These are phyloP conservation scores for Theileria parva DNA, from an alignment of 169 alveolate species.

Conservation along the genomic window DNA sequence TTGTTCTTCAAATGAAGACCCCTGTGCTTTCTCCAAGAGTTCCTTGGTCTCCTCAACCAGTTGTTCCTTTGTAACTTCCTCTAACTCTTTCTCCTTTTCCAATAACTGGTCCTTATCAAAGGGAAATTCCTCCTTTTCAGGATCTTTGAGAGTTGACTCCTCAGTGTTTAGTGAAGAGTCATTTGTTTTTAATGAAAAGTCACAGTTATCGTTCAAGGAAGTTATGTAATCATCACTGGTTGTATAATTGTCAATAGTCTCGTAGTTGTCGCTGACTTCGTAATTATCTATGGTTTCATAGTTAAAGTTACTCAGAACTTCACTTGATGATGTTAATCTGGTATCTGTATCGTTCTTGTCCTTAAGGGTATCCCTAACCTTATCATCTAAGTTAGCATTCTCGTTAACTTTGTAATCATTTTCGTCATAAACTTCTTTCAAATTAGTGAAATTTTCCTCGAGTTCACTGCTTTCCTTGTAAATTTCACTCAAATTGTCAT, in stretches of 20 bases:
- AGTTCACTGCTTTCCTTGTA: background rate
- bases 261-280: slow-evolving; percentile 15
- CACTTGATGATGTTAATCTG: slow-evolving; percentile 12
- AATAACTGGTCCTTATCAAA: background rate
- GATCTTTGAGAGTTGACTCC: background rate
- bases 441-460: background rate
- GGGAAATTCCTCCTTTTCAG: background rate
- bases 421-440: background rate
- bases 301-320: slow-evolving; percentile 17
- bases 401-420: background rate
- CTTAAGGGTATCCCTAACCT: background rate
- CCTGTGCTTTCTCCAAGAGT: background rate
- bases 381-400: background rate
- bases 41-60: background rate
- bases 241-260: slow-evolving; percentile 8
- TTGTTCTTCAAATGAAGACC: slow-evolving; percentile 1
- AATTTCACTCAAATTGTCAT: background rate
- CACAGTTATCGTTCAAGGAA: slow-evolving; percentile 3
- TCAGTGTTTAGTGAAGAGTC: slow-evolving; percentile 10
- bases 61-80: background rate
- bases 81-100: background rate
- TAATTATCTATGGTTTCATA: slow-evolving; percentile 19
- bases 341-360: slow-evolving; percentile 17
- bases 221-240: background rate
- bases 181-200: background rate